Evolutionary conservation across 2,329 filamentous ascomycete genomes (phyloP).

Genomic region (Aureobasidium sp.): DNA sequence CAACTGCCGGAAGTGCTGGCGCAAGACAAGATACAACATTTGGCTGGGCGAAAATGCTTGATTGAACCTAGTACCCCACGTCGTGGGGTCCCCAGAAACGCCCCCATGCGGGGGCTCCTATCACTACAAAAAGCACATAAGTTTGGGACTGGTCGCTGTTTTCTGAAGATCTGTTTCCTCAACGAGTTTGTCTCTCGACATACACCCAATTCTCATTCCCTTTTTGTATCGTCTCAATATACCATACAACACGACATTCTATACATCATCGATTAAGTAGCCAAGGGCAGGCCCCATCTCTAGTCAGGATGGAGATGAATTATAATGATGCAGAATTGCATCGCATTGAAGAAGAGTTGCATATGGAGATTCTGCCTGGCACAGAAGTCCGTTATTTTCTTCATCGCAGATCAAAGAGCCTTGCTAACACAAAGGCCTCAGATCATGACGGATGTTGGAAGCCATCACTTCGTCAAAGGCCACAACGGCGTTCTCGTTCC

Average conservation of each 20-base stretch:
- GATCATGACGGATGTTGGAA: conserved; percentile 67
- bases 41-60: conserved; percentile 10
- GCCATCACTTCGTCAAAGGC: conserved; percentile 70
- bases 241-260: too few relatives aligned
- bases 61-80: not conserved
- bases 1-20: too few relatives aligned
- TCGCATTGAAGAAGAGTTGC: conserved; percentile 58
- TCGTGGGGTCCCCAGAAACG: conserved; percentile 4
- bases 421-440: not conserved
- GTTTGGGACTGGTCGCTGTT: too few relatives aligned
- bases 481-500: conserved; percentile 54
- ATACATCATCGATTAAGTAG: not conserved
- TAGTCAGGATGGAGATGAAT: conserved; percentile 52
- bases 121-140: too few relatives aligned
- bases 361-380: conserved; percentile 61
- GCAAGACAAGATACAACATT: not conserved
- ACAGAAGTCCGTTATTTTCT: conserved; percentile 44
- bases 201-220: too few relatives aligned
- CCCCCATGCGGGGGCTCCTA: too few relatives aligned
- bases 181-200: too few relatives aligned
- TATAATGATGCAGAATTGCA: conserved; percentile 45
- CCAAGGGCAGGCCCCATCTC: not conserved
- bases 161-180: too few relatives aligned
- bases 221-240: not conserved
- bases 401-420: not conserved